Conservation (phyloP, 306 rosid genomes). For the Trifolium pratense region DNA sequence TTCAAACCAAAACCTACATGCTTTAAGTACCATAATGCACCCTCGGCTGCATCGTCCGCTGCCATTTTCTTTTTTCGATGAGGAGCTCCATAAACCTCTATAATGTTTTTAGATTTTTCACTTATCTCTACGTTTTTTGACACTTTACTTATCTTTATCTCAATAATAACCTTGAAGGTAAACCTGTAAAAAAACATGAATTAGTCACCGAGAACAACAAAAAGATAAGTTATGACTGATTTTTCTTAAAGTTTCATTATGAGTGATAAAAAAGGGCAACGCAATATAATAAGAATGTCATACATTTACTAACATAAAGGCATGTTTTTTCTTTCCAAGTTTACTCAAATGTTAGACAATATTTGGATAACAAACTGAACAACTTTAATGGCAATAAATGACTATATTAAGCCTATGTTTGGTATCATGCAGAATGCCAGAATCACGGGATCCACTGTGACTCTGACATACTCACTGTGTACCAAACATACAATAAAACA, state of each 20-base stretch:
- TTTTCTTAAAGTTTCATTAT: conserved; percentile 13
- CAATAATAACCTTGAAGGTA: conserved; percentile 63
- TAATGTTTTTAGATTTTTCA: conserved; percentile 31
- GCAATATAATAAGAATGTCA: no score
- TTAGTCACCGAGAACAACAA: neutral
- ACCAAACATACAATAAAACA: no score
- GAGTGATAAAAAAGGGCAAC: no score
- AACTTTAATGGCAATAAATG: no score
- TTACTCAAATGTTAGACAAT: neutral
- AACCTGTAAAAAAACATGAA: conserved; percentile 52
- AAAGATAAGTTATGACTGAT: conserved; percentile 6
- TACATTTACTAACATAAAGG: conserved; percentile 29
- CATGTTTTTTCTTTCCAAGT: neutral
- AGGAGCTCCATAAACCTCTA: conserved; percentile 71
- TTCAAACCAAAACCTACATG: conserved; percentile 41
- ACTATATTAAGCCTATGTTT: no score
- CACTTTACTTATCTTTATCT: conserved; percentile 39
- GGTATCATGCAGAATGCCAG: no score
- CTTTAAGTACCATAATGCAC: conserved; percentile 67
- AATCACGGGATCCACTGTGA: no score
- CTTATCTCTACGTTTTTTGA: conserved; percentile 34
- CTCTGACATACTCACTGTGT: no score
- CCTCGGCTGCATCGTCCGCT: conserved; percentile 71
- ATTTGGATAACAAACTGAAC: no score
- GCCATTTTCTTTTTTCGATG: conserved; percentile 59